Percentiles rank a stretch among this genome's conserved stretches.
phyloP scores from a whole-genome alignment of 164 flowering plant species.

The Vitis riparia region DNA sequence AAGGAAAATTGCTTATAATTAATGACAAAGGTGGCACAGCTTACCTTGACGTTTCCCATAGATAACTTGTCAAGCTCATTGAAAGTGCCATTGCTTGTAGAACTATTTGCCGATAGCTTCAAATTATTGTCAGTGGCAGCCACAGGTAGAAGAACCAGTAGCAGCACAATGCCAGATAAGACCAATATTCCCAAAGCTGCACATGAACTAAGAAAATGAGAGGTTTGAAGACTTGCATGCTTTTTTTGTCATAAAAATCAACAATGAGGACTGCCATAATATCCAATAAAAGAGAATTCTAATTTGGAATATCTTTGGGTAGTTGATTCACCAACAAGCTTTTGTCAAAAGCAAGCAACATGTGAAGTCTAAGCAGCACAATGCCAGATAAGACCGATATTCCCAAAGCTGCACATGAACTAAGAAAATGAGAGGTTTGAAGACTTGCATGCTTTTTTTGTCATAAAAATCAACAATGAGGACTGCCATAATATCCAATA shows the following conservation, averaged over 20 bases:
- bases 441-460: neutral
- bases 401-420: constrained; percentile 57
- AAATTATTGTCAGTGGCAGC: constrained; percentile 56
- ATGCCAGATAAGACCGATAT: constrained; percentile 67
- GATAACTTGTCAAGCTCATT: constrained; percentile 73
- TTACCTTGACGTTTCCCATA: constrained; percentile 73
- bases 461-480: neutral
- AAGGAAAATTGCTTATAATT: neutral
- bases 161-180: constrained; percentile 59
- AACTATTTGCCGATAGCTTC: constrained; percentile 1
- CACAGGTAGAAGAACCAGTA: constrained; percentile 79
- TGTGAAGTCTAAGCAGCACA: constrained; percentile 34
- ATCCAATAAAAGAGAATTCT: too few species aligned
- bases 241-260: neutral
- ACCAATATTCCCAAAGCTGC: constrained; percentile 78
- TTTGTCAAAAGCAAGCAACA: too few species aligned
- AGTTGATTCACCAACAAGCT: too few species aligned
- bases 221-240: neutral
- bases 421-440: neutral
- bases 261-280: neutral
- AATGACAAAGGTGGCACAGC: constrained; percentile 5
- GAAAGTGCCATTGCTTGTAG: constrained; percentile 57
- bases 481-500: neutral
- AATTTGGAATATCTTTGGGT: too few species aligned
- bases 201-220: constrained; percentile 8